Evolutionary conservation across 768 basidiomycete species (phyloP), one percentile per base, ranked within the genome.

Genomic region (Myochromella boudieri): DNA sequence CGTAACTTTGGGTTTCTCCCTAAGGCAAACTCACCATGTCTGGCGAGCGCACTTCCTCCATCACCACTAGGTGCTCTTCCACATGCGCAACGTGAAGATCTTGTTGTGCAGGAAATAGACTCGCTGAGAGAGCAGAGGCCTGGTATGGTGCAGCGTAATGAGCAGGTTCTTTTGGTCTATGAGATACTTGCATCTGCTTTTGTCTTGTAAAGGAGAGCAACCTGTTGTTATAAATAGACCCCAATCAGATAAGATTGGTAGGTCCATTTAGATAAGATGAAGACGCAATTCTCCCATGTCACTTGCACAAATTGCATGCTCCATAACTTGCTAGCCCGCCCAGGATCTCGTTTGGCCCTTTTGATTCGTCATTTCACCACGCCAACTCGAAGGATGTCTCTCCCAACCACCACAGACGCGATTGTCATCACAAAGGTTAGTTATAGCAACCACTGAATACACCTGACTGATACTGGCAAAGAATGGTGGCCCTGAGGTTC

Each of bases 111-210:
- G 59, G 91, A 93, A 62, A 71, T 93, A 11, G 91, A 93, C 58
- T 79, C 74, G 21, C 64, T 93, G 54, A 68, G 91, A 52, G 91
- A 93, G 67, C 91, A 92, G 63, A 68, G 91, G 26, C 83, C 84
- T 2, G 76, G 82, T 21, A 92, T 93, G 91, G 88, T 92, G 26
- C 82, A 92, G 68, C 73, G 77, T 47, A 65, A 71, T 5, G 84
- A 85, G 51, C 90, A 92, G 62, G 63, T 80, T 4, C 26, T 71
- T 3, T 64, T 90, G 45, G 69, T 91, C 34, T 91, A 91, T 60
- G 74, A 83, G 49, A 68, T 82, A 22, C 65, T 89, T 33, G 56
- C 56, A 28, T 49, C 63, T 32, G 64, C 61, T 20, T 62, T 65
- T 24, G 34, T 42, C 15, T 20, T 26, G 26, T 43, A 43, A 17